Evolutionary conservation across 2,329 filamentous ascomycete genomes (phyloP).

Genomic region (Aspergillus fructus): DNA sequence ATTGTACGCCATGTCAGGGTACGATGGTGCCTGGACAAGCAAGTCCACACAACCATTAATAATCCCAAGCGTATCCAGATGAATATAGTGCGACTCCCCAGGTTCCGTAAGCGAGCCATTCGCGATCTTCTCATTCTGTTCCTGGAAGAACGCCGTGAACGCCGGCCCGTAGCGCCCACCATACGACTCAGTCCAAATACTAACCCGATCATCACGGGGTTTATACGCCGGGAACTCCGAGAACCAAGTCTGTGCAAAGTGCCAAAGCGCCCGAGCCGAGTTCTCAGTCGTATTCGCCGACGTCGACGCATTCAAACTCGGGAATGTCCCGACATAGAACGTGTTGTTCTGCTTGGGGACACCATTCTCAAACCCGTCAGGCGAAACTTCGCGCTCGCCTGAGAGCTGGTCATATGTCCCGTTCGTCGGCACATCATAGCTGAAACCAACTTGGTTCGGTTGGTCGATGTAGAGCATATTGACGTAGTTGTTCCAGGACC

Average conservation of each 20-base stretch:
- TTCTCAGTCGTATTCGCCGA: conserved; percentile 54
- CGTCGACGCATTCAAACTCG: conserved; percentile 44
- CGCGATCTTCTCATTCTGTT: conserved; percentile 43
- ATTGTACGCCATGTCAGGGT: conserved; percentile 55
- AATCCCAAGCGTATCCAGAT: conserved; percentile 55
- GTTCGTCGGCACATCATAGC: conserved; percentile 49
- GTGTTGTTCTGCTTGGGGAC: conserved; percentile 51
- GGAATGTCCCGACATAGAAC: conserved; percentile 53
- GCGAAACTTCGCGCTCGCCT: conserved; percentile 23
- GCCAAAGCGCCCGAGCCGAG: conserved; percentile 57
- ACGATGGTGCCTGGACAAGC: conserved; percentile 48
- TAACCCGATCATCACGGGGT: conserved; percentile 53
- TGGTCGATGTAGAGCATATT: conserved; percentile 73
- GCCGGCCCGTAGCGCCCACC: conserved; percentile 46
- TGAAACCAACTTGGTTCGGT: conserved; percentile 60
- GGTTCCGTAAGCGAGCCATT: conserved; percentile 28
- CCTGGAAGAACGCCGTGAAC: conserved; percentile 41
- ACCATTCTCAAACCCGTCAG: no score
- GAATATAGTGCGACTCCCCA: conserved; percentile 35
- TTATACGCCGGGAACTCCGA: conserved; percentile 63
- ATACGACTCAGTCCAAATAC: conserved; percentile 48
- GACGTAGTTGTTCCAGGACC: conserved; percentile 62
- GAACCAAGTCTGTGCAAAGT: conserved; percentile 63
- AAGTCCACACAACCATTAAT: conserved; percentile 59
- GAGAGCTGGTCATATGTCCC: conserved; percentile 37